Percentiles rank a stretch among this genome's conserved stretches.
Conservation (phyloP, 495 filamentous ascomycete genomes). For the Xylaria sp. region DNA sequence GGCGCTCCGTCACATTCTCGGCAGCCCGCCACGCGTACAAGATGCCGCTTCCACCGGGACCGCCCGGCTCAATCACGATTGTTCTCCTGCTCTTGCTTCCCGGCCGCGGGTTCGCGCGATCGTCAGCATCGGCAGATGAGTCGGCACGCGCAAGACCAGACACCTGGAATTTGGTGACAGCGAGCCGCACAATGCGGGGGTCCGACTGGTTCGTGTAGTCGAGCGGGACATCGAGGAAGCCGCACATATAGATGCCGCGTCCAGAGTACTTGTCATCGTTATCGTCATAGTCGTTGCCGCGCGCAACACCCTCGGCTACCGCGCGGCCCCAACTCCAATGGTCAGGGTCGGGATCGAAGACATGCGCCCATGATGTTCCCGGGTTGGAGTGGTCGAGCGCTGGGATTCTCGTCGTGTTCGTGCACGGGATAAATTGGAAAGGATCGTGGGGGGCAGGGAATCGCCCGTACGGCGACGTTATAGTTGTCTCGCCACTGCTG, state of each 20-base stretch:
- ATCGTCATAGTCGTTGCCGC: too few relatives aligned
- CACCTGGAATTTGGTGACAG: slow-evolving; percentile 54
- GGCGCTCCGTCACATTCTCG: slow-evolving; percentile 42
- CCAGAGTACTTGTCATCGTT: slow-evolving; percentile 40
- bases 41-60: slow-evolving; percentile 55
- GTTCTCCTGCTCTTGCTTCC: slow-evolving; percentile 53
- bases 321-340: slow-evolving; percentile 52
- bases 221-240: slow-evolving; percentile 55
- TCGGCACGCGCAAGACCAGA: slow-evolving; percentile 46
- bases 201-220: slow-evolving; percentile 55
- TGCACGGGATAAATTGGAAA: slow-evolving; percentile 54
- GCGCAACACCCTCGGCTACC: slow-evolving; percentile 8
- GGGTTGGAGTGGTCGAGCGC: slow-evolving; percentile 44
- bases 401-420: slow-evolving; percentile 45
- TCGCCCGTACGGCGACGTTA: slow-evolving; percentile 44
- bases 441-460: slow-evolving; percentile 48
- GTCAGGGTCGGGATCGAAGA: slow-evolving; percentile 50
- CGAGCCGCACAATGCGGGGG: slow-evolving; percentile 50
- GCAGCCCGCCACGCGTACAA: slow-evolving; percentile 47
- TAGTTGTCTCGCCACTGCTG: slow-evolving; percentile 4
- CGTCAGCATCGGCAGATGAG: background rate
- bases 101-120: slow-evolving; percentile 11
- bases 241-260: slow-evolving; percentile 54
- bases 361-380: slow-evolving; percentile 44
- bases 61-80: slow-evolving; percentile 56